Conservation (phyloP, 352 stramenopile genomes). For the Pythium dissotocum region DNA sequence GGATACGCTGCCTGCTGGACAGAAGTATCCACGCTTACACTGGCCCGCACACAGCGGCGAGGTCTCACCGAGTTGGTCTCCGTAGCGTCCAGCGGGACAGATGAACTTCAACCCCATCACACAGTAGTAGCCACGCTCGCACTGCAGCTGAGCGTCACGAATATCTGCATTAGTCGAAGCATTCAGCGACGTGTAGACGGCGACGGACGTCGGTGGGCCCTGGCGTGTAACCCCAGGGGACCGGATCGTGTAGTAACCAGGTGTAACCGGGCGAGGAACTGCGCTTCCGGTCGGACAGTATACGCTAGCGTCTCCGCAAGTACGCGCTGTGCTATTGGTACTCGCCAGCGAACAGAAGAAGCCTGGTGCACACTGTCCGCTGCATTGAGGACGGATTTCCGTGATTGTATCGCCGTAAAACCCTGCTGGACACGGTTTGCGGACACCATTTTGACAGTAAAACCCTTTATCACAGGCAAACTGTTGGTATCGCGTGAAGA, state of each 20-base stretch:
- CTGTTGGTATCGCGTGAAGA: conserved; percentile 48
- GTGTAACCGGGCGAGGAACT: conserved; percentile 46
- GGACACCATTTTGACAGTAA: conserved; percentile 54
- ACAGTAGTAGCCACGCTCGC: conserved; percentile 73
- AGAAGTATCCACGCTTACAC: conserved; percentile 75
- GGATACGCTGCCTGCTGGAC: conserved; percentile 46
- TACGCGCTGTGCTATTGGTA: conserved; percentile 36
- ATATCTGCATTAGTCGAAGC: conserved; percentile 34
- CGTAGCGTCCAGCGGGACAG: conserved; percentile 69
- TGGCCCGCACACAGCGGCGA: conserved; percentile 53
- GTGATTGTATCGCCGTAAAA: conserved; percentile 33
- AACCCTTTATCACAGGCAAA: conserved; percentile 62
- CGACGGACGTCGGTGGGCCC: neutral
- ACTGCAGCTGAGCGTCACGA: conserved; percentile 52
- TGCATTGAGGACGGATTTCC: conserved; percentile 43
- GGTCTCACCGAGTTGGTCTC: conserved; percentile 43
- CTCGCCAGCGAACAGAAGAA: conserved; percentile 69
- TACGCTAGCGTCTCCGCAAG: conserved; percentile 42
- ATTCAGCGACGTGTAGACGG: conserved; percentile 16
- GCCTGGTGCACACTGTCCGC: conserved; percentile 44
- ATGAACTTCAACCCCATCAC: conserved; percentile 41
- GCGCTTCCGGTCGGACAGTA: conserved; percentile 69
- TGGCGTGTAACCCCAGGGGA: neutral
- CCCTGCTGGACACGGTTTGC: conserved; percentile 55
- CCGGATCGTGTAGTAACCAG: conserved; percentile 67